phyloP scores from a whole-genome alignment of 495 filamentous ascomycete genomes.

The Podospora pseudopauciseta region DNA sequence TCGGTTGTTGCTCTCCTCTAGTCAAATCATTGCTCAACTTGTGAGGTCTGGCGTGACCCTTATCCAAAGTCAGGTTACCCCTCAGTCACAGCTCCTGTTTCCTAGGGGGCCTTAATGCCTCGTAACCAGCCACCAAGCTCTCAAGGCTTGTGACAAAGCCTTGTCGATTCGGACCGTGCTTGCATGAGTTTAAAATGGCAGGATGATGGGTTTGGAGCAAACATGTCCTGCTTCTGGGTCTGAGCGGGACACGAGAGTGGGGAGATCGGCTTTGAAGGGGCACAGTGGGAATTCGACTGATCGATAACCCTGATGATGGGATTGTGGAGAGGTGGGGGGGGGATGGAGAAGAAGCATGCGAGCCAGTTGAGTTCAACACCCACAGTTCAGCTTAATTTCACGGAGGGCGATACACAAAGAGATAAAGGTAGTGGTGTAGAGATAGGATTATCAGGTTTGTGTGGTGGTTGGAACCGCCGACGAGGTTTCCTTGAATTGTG shows the following conservation, averaged over 20 bases:
- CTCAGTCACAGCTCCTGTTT: conserved; percentile 1
- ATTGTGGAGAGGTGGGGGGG: neutral
- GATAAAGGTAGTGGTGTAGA: neutral
- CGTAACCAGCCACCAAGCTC: neutral
- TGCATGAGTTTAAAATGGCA: conserved; percentile 12
- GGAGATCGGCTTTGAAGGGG: too few relatives aligned
- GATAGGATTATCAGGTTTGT: neutral
- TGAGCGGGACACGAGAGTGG: neutral
- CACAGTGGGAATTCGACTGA: too few relatives aligned
- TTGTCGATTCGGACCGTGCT: conserved; percentile 1
- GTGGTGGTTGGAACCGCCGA: too few relatives aligned
- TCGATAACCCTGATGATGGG: neutral
- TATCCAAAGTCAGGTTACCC: neutral
- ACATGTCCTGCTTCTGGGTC: conserved; percentile 1
- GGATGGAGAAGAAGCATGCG: neutral
- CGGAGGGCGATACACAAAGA: neutral
- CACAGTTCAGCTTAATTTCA: neutral
- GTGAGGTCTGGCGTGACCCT: conserved; percentile 10
- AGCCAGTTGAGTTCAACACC: neutral
- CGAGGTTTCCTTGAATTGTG: neutral
- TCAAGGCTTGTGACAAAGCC: conserved; percentile 4
- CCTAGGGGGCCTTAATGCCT: neutral
- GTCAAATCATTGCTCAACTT: conserved; percentile 9
- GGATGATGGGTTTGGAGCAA: conserved; percentile 10
- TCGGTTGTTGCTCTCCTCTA: conserved; percentile 9